Evolutionary conservation across 768 basidiomycete genomes (phyloP), one percentile per base, ranked within the genome.

Genomic region (Panaeolus cyanescens): DNA sequence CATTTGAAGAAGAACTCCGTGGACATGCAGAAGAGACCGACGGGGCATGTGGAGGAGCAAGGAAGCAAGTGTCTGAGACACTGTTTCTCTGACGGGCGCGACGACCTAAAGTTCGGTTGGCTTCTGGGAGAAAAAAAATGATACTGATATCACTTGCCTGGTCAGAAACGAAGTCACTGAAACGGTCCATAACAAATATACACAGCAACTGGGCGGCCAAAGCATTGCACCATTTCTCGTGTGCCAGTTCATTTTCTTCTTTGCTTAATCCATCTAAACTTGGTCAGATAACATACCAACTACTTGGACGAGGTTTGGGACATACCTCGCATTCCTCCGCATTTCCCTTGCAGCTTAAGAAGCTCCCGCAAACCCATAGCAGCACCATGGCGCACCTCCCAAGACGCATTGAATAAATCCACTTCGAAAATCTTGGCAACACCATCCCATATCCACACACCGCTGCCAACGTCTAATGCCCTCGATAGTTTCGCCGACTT

Each of bases 141-240:
- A 50, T 6, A 45, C 56, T 34, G 20, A 45, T 28, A 31, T 53
- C 17, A 62, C 66, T 36, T 25, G 81, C 81, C 78, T 96, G 95
- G 71, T 99, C 97, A 0, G 95, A 92, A 33, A 97, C 88, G 70
- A 96, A 99, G 75, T 99, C 97, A 2, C 96, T 95, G 68, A 99
- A 99, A n/a, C 97, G 88, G 72, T 99, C 97, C 25, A 98, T 80
- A 32, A 96, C 91, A 63, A 99, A 91, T 8, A 99, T 87, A 66
- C 89, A 91, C 2, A 99, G 83, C 55, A 97, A 85, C 65, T 90
- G 90, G 9, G 92, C 86, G 2, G 93, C 90, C 15, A 99, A 77
- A 60, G 89, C 87, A 62, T 96, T 96, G 73, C 92, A 94, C 95
- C 95, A 96, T 67, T 83, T 83, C 73, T 93, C 91, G 67, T 95